These are phyloP conservation scores for Rutstroemia sp. DNA, from an alignment of 2,329 filamentous ascomycete species.

Conservation along the genomic window DNA sequence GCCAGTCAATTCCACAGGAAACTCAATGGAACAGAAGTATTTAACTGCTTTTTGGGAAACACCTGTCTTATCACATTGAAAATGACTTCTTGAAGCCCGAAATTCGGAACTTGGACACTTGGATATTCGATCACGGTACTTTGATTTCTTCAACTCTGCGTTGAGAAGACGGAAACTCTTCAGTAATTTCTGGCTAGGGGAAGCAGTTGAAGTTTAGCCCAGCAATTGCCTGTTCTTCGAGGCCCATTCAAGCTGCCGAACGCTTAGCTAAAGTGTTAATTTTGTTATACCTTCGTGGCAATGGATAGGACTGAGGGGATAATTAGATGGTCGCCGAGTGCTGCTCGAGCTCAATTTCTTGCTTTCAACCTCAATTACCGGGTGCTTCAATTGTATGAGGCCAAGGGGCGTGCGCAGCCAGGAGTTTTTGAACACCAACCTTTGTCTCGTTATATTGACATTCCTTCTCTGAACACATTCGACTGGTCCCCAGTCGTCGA, in stretches of 20 bases:
- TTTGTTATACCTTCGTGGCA: background rate
- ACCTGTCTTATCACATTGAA: no score
- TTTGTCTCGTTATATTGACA: conserved; percentile 52
- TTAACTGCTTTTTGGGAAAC: no score
- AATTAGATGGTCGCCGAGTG: conserved; percentile 59
- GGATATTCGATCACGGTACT: no score
- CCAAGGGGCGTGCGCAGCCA: conserved; percentile 44
- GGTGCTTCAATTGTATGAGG: conserved; percentile 55
- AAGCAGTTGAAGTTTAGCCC: no score
- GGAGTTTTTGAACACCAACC: conserved; percentile 51
- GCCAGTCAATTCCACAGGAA: no score
- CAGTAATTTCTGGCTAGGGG: no score
- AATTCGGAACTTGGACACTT: no score
- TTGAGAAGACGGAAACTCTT: no score
- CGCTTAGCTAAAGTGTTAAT: background rate
- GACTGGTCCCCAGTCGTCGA: conserved; percentile 58
- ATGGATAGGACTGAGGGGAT: conserved; percentile 38
- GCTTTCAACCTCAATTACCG: conserved; percentile 59
- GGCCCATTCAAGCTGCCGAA: background rate
- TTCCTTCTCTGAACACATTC: conserved; percentile 56
- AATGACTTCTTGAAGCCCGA: no score
- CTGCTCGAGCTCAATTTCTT: conserved; percentile 51
- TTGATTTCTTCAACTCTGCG: no score
- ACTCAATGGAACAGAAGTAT: no score
- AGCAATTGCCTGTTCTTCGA: no score